Evolutionary conservation across 768 basidiomycete species (phyloP), one percentile per base, ranked within the genome.

Genomic region (Hygrocybe punicea): DNA sequence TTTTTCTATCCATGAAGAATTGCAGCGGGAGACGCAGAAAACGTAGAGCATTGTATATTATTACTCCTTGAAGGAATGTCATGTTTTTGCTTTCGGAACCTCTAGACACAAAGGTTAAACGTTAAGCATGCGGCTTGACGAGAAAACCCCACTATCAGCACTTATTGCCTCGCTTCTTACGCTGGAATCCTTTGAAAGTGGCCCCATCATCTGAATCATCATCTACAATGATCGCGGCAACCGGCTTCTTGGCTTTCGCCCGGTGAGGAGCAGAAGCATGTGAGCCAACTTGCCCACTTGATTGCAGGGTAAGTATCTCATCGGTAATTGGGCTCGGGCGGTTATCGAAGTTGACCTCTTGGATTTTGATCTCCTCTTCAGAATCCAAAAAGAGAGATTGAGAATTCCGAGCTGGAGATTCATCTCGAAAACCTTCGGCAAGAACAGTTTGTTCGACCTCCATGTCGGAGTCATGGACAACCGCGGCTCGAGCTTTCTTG

Each of bases 1-100:
- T 14, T 95, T 94, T 72, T 91, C 88, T 23, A 86, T 93, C 61
- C 83, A 91, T 60, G 83, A 87, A 48, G 89, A 91, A 71, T 65
- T 93, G 53, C 66, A 71, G 58, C 67, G 60, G 37, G 11, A 39
- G 14, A 7, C 24, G 4, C 46, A 47, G 13, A 25, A 11, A 9
- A 17, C 6, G 13, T 17, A 17, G 35, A 42, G 19, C 16, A 19
- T 19, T 42, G 39, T 42, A 14, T 4, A 19, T 42, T 42, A 14
- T 6, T 16, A 4, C 4, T 11, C 19, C n/a, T n/a, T n/a, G n/a
- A n/a, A n/a, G n/a, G 29, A 4, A 29, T 29, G 29, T 29, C 8
- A 4, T 25, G 3, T 19, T 23, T 16, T 17, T 3, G n/a, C 9
- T 37, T 23, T 40, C n/a, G 23, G 25, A 29, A 29, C 8, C 29